A percentile compares a stretch with the other conserved stretches of the same genome.
These are phyloP conservation scores for Pseudocercospora vitis DNA, from an alignment of 2,329 filamentous ascomycete genomes.

Conservation along the genomic window DNA sequence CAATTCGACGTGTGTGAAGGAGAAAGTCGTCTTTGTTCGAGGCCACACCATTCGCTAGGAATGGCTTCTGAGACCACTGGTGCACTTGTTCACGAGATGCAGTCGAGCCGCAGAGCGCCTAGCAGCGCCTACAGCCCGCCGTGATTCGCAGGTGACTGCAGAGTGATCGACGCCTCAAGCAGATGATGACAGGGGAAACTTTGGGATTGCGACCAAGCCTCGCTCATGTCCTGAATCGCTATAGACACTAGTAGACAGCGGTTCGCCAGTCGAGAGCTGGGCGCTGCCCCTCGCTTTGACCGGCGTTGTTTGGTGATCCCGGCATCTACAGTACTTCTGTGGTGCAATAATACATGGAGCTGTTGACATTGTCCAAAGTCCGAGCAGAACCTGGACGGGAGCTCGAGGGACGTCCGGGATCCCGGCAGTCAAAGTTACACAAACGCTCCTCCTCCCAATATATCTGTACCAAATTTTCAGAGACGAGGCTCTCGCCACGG, in stretches of 20 bases:
- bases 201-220: constrained; percentile 2
- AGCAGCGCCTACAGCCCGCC: not conserved
- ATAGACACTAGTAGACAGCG: not conserved
- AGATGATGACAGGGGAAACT: not conserved
- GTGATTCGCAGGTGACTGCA: not conserved
- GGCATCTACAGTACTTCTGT: no score
- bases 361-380: not conserved
- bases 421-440: not conserved
- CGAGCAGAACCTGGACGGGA: not conserved
- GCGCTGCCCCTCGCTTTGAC: no score
- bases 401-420: not conserved
- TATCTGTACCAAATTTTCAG: no score
- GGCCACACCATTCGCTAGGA: no score
- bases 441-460: not conserved
- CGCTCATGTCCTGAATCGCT: not conserved
- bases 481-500: not conserved
- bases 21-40: no score
- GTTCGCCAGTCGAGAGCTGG: no score
- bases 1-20: not conserved
- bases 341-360: no score
- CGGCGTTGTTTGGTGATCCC: no score
- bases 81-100: not conserved
- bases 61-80: no score
- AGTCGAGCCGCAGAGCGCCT: not conserved
- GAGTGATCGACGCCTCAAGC: constrained; percentile 1